Conservation (phyloP, 1,284 basidiomycete species). For the Ustilago lituana region DNA sequence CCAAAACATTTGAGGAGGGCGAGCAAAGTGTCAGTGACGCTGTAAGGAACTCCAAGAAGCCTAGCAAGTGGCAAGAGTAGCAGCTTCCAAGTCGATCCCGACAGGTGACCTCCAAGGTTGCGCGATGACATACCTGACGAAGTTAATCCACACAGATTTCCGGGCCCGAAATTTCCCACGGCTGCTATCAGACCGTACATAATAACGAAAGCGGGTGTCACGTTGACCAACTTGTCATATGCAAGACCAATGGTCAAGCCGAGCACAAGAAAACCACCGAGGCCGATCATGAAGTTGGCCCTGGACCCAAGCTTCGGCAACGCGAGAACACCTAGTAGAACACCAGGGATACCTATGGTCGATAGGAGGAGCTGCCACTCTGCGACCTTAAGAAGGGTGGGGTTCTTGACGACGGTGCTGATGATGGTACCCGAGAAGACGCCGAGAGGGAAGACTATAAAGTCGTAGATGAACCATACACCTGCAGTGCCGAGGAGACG, state of each 20-base stretch:
- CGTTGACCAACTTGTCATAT: constrained; percentile 77
- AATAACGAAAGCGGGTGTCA: constrained; percentile 73
- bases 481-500: constrained; percentile 47
- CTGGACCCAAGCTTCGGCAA: constrained; percentile 34
- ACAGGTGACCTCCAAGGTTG: no score
- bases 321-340: constrained; percentile 71
- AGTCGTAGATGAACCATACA: constrained; percentile 72
- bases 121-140: no score
- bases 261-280: constrained; percentile 78
- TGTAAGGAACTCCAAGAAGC: no score
- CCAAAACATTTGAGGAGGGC: no score
- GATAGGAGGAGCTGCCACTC: constrained; percentile 79
- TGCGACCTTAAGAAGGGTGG: constrained; percentile 69
- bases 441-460: constrained; percentile 80
- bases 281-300: constrained; percentile 75
- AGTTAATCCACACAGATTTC: constrained; percentile 78
- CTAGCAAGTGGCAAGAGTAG: no score
- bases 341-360: constrained; percentile 76
- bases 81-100: no score
- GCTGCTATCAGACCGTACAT: constrained; percentile 43
- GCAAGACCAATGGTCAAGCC: constrained; percentile 73
- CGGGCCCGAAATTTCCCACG: constrained; percentile 77
- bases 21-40: no score
- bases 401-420: constrained; percentile 72
- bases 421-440: constrained; percentile 63